phyloP scores from a whole-genome alignment of 176 grass and related monocot genomes.

The Oryza longistaminata region DNA sequence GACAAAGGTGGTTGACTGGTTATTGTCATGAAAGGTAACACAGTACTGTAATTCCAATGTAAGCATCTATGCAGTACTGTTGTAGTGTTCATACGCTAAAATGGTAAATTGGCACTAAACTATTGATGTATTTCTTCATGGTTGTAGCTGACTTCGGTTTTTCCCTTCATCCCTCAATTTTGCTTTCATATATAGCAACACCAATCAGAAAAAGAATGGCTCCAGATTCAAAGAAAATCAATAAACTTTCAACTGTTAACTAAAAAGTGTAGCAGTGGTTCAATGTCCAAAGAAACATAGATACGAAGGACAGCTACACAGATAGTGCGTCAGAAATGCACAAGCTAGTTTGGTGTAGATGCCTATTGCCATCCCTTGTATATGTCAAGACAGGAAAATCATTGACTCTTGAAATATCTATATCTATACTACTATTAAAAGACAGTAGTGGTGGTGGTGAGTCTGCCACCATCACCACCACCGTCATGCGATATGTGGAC shows the following conservation, averaged over 20 bases:
- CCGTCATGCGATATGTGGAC: too few species aligned
- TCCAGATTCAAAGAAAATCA: conserved; percentile 13
- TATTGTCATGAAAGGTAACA: not conserved
- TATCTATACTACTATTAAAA: too few species aligned
- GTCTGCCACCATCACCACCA: too few species aligned
- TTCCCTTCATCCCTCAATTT: not conserved
- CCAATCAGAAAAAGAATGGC: not conserved
- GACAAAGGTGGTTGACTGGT: not conserved
- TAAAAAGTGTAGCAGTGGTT: not conserved
- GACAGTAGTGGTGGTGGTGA: too few species aligned
- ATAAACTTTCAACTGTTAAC: not conserved
- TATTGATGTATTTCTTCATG: conserved; percentile 8
- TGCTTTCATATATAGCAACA: conserved; percentile 11
- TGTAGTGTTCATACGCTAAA: not conserved
- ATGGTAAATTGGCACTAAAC: not conserved
- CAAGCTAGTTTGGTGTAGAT: not conserved
- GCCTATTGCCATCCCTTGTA: not conserved
- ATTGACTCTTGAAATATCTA: not conserved
- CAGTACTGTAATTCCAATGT: not conserved
- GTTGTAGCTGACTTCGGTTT: not conserved
- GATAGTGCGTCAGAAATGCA: not conserved
- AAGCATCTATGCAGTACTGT: not conserved
- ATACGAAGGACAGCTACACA: not conserved
- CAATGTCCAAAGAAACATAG: not conserved
- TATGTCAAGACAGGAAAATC: not conserved